A percentile compares a stretch with the other conserved stretches of the same genome.
Conservation (phyloP, 2,329 filamentous ascomycete genomes). For the Ophiostoma angusticollis region DNA sequence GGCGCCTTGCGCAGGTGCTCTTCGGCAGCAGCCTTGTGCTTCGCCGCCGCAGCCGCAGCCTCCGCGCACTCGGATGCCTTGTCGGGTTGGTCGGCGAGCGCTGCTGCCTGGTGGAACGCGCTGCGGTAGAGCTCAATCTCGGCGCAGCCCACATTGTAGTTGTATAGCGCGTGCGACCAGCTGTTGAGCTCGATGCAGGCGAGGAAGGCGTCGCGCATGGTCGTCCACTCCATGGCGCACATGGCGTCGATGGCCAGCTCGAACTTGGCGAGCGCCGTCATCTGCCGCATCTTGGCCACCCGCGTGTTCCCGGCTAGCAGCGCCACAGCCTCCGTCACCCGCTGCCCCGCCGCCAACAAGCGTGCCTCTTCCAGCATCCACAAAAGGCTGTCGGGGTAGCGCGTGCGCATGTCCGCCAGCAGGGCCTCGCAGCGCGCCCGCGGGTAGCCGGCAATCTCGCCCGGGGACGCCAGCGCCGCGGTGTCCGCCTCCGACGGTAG, state of each 20-base stretch:
- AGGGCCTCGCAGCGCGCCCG: constrained; percentile 52
- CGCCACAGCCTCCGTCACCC: constrained; percentile 54
- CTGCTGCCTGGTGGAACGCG: constrained; percentile 28
- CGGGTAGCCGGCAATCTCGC: constrained; percentile 59
- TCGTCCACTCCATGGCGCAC: constrained; percentile 64
- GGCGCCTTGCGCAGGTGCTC: constrained; percentile 61
- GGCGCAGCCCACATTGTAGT: constrained; percentile 69
- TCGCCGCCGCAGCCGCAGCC: constrained; percentile 25
- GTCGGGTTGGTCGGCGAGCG: constrained; percentile 15
- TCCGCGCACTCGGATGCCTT: constrained; percentile 18
- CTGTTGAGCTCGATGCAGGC: constrained; percentile 68
- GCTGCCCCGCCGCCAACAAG: constrained; percentile 53
- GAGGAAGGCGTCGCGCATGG: constrained; percentile 63
- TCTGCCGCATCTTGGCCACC: constrained; percentile 70
- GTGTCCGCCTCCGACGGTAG: constrained; percentile 50
- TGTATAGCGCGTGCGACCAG: constrained; percentile 84
- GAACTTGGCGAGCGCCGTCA: constrained; percentile 74
- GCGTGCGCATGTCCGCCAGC: constrained; percentile 57
- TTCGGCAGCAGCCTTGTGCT: constrained; percentile 51
- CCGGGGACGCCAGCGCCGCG: constrained; percentile 30
- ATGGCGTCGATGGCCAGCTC: constrained; percentile 69
- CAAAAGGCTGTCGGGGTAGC: constrained; percentile 70
- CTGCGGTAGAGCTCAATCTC: constrained; percentile 73
- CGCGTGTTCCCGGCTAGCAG: constrained; percentile 39
- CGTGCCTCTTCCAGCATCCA: constrained; percentile 85